Percentiles rank a stretch among this genome's conserved stretches.
Evolutionary conservation across 2,329 filamentous ascomycete species (phyloP).

Genomic region (Fusarium xyrophilum): DNA sequence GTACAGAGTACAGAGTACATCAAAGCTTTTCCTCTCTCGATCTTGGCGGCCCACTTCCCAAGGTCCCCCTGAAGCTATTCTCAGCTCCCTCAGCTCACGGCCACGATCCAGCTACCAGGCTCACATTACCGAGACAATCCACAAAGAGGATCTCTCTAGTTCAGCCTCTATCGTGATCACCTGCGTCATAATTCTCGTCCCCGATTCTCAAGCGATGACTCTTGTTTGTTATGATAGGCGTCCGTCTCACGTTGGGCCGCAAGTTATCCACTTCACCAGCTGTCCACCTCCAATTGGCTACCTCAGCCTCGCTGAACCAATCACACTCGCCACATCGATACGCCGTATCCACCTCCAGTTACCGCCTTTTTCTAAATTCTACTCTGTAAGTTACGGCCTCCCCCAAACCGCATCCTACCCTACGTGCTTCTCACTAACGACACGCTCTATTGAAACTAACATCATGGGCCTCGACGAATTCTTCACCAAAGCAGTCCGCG

Average conservation of each 20-base stretch:
- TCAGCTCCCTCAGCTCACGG: neutral
- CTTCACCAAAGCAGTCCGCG: conserved; percentile 20
- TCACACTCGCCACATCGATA: neutral
- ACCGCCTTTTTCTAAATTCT: conserved; percentile 31
- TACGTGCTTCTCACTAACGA: neutral
- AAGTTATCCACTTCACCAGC: conserved; percentile 16
- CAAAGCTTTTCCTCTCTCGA: neutral
- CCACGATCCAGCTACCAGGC: neutral
- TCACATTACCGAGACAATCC: neutral
- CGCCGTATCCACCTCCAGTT: conserved; percentile 25
- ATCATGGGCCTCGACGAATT: conserved; percentile 27
- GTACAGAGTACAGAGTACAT: too few species aligned
- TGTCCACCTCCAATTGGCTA: conserved; percentile 17
- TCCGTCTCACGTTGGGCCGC: conserved; percentile 21
- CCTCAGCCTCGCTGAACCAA: neutral
- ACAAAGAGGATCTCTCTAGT: neutral
- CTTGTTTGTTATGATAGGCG: conserved; percentile 12
- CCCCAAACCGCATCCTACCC: neutral
- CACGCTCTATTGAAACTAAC: neutral
- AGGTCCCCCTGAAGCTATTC: neutral
- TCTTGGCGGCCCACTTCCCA: neutral
- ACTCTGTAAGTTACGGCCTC: too few species aligned
- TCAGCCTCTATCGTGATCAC: neutral
- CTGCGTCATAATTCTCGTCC: conserved; percentile 1
- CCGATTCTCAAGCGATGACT: neutral